A percentile compares a stretch with the other conserved stretches of the same genome.
phyloP scores from a whole-genome alignment of 768 basidiomycete species.

The Mycena galopus region DNA sequence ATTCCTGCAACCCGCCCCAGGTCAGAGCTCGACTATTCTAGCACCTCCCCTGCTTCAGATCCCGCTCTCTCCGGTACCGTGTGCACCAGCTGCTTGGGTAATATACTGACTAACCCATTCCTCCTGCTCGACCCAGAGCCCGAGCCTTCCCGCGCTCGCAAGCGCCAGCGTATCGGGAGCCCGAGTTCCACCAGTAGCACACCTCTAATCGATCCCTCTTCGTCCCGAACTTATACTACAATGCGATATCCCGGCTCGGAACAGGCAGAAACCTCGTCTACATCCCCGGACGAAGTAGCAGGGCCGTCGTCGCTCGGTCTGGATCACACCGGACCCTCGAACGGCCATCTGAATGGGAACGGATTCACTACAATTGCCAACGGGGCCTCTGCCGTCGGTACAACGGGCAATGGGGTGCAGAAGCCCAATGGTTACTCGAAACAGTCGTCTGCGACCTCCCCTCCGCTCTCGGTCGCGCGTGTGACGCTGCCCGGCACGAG shows the following conservation, averaged over 20 bases:
- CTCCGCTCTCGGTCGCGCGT: constrained; percentile 59
- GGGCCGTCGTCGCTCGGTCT: constrained; percentile 65
- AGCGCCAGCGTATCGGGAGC: constrained; percentile 76
- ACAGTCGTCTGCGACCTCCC: constrained; percentile 30
- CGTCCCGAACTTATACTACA: constrained; percentile 48
- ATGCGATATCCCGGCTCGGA: constrained; percentile 70
- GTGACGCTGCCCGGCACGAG: constrained; percentile 80
- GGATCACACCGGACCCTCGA: constrained; percentile 52
- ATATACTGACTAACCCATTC: constrained; percentile 25
- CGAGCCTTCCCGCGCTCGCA: constrained; percentile 71
- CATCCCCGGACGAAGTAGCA: constrained; percentile 61
- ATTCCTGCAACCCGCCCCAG: constrained; percentile 61
- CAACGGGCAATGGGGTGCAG: constrained; percentile 62
- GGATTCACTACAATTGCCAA: constrained; percentile 54
- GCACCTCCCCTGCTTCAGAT: constrained; percentile 42
- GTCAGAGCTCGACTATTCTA: constrained; percentile 41
- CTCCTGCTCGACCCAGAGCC: constrained; percentile 50
- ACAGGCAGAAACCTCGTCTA: constrained; percentile 58
- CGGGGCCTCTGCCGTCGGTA: constrained; percentile 45
- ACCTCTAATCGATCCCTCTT: constrained; percentile 50
- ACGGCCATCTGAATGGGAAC: constrained; percentile 62
- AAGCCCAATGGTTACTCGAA: constrained; percentile 58
- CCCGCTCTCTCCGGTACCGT: constrained; percentile 53
- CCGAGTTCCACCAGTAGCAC: constrained; percentile 48
- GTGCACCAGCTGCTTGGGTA: constrained; percentile 13